Evolutionary conservation across 1,284 basidiomycete species (phyloP).

Genomic region (Prillingera fragicola): DNA sequence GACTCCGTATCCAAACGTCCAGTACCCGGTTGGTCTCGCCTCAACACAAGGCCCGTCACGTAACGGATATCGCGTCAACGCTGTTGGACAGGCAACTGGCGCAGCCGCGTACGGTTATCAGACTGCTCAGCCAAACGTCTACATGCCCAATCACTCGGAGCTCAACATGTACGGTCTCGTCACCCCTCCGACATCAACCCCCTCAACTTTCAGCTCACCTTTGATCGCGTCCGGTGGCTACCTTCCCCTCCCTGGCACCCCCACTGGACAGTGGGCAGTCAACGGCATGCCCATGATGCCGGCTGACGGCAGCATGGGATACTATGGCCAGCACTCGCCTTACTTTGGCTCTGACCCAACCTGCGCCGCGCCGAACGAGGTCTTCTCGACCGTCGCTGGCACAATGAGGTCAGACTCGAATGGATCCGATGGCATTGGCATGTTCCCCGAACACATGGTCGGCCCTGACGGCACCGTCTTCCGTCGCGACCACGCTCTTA

Average conservation of each 20-base stretch:
- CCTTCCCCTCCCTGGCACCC: slow-evolving; percentile 3
- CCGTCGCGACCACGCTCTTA: slow-evolving; percentile 2
- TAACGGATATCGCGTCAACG: slow-evolving; percentile 9
- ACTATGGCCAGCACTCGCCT: too few species aligned
- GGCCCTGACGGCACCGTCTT: slow-evolving; percentile 6
- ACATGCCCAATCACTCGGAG: slow-evolving; percentile 5
- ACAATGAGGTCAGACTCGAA: not conserved
- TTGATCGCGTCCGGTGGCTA: slow-evolving; percentile 10
- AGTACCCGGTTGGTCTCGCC: slow-evolving; percentile 1
- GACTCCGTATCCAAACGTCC: slow-evolving; percentile 10
- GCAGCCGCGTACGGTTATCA: not conserved
- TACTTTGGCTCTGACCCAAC: slow-evolving; percentile 4
- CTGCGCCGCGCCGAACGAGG: slow-evolving; percentile 6
- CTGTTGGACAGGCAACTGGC: not conserved
- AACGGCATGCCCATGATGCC: too few species aligned
- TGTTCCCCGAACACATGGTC: not conserved
- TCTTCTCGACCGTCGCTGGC: slow-evolving; percentile 7
- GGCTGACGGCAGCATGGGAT: too few species aligned
- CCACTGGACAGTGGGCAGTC: slow-evolving; percentile 10
- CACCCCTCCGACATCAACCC: slow-evolving; percentile 12
- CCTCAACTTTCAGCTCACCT: slow-evolving; percentile 13
- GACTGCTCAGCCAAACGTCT: not conserved
- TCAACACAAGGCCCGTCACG: slow-evolving; percentile 6
- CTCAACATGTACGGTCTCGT: slow-evolving; percentile 10
- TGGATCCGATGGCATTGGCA: not conserved